Base-by-base conservation (phyloP, 1,284 basidiomycete genomes). In the Anthracocystis walkeri region DNA sequence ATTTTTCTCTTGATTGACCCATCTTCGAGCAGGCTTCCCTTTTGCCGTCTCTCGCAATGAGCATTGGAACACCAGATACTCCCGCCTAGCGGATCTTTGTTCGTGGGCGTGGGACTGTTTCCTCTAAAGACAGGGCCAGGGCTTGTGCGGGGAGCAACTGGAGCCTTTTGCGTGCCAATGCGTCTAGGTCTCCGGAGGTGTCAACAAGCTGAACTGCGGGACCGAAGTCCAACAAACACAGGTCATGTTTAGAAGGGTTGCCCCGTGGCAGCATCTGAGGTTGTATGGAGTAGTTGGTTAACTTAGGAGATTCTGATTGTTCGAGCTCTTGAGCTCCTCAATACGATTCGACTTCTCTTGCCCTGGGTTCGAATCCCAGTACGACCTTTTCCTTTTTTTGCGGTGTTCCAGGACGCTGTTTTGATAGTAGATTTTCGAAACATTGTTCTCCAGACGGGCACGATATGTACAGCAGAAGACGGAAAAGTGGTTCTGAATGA, bases 341-440 rank as follows among this genome's bases (percentile, higher is more conserved):
- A 45, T 55, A 38, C 48, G 60, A 46, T 63, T 56, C 42, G 65
- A 63, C 38, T 74, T 74, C 65, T 74, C 65, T 68, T 67, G 65
- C 65, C 65, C 71, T 74, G 70, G 70, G 70, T 73, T 73, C 70
- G 70, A 73, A 67, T 73, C 70, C 69, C 69, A 72, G 69, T 72
- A 65, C 64, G 69, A 63, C 69, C 60, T 70, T 7, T 21, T 59
- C 69, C 60, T 69, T 27, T 16, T 46, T 42, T 42, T 21, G n/a
- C n/a, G 41, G 41, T n/a, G n/a, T 42, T n/a, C 41, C 8, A 42
- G 41, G 41, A 42, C 4, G 35, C 4, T 38, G 35, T 16, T 38
- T 21, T 4, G 42, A 12, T 42, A n/a, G 40, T 6, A n/a, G 12
- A 8, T 27, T 48, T 48, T 49, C 31, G 4, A 40, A 40, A 40